Evolutionary conservation across 495 filamentous ascomycete species (phyloP), one percentile per base, ranked within the genome.

Genomic region (Mytilinidion resinicola): DNA sequence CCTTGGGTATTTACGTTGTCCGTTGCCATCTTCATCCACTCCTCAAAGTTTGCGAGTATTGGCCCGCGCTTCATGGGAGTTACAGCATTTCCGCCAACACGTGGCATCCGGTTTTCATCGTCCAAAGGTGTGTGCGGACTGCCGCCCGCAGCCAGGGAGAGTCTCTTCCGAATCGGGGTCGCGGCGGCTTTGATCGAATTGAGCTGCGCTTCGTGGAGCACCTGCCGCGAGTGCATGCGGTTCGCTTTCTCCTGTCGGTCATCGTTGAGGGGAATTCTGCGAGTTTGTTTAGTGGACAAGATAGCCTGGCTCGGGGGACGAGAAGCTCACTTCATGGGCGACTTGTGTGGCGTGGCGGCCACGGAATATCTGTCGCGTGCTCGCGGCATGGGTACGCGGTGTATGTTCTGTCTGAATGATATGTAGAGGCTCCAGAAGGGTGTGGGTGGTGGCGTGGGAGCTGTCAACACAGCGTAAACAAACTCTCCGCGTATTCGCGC

Each of bases 1-100:
- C 17, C 30, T 14, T 47, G 21, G 11, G 7, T 46, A n/a, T 59
- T 42, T 57, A 73, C 71, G 63, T 99, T 99, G 76, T 99, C 93
- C 20, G 92, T 97, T 9, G 95, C 95, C 89, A 97, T 91, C 81
- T 97, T 99, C 95, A 99, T 97, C 93, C 93, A 97, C 69, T 99
- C 95, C 72, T 99, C 93, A 67, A 97, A 99, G 73, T 97, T 97
- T 52, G 95, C 95, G 52, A 97, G 70, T 55, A 99, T 87, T 0
- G 93, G 95, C 35, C 96, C 89, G 42, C 93, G 87, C 78, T 96
- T 95, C 86, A 96, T 90, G 14, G 93, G 93, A 34, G 93, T 97
- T 50, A 96, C 87, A 14, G 85, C 88, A 44, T 75, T 80, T 35
- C 82, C 82, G 51, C 77, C 81, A 34, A 89, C 83, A 25, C 81